Conservation (phyloP, 2,329 filamentous ascomycete genomes). For the Bipolaris oryzae region DNA sequence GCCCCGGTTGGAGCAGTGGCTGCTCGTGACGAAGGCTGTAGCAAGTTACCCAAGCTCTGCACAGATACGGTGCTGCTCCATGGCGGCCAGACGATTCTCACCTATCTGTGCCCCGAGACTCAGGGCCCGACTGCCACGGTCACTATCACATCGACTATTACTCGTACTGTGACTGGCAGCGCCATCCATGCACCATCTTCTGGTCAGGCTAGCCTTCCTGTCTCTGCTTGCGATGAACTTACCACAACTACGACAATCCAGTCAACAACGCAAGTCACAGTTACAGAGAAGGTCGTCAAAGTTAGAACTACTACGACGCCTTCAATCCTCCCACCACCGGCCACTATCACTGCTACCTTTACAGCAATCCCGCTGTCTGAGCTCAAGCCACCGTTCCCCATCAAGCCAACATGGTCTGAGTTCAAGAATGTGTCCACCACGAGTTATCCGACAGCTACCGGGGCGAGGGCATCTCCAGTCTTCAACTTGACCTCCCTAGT, state of each 20-base stretch:
- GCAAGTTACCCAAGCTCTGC: conserved; percentile 28
- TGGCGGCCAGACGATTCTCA: conserved; percentile 26
- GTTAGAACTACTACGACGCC: not conserved
- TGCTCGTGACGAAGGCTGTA: conserved; percentile 17
- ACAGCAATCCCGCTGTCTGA: conserved; percentile 2
- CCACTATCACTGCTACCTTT: not conserved
- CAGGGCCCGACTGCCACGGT: conserved; percentile 15
- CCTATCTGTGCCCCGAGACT: conserved; percentile 30
- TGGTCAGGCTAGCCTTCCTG: not conserved
- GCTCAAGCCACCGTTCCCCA: not conserved
- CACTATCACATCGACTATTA: conserved; percentile 28
- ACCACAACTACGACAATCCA: conserved; percentile 25
- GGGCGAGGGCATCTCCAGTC: not conserved
- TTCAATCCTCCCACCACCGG: not conserved
- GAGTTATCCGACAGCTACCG: not conserved
- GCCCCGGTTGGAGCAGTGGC: conserved; percentile 7
- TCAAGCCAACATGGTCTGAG: not conserved
- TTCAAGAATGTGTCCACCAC: not conserved
- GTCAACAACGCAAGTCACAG: conserved; percentile 17
- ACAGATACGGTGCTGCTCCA: conserved; percentile 25
- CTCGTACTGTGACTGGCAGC: conserved; percentile 10
- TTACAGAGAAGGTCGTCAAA: not conserved
- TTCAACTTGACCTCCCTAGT: not conserved
- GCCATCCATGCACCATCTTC: not conserved
- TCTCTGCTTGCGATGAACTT: conserved; percentile 8